These are phyloP conservation scores for Chloranthus sessilifolius DNA, from an alignment of 164 flowering plant genomes.

Conservation along the genomic window DNA sequence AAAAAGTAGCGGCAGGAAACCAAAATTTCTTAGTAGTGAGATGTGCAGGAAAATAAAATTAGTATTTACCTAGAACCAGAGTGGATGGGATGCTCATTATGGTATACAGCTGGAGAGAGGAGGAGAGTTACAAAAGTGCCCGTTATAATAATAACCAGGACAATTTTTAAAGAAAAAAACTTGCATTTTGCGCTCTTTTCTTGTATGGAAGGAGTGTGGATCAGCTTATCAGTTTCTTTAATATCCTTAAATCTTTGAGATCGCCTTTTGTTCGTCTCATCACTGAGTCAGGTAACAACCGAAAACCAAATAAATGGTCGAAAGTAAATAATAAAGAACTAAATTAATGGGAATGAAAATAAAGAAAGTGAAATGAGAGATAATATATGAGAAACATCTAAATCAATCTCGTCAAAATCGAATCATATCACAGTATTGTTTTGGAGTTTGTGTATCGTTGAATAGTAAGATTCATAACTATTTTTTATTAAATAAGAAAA, in stretches of 20 bases:
- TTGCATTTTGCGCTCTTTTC: constrained; percentile 51
- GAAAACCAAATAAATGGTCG: background rate
- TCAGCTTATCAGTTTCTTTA: constrained; percentile 47
- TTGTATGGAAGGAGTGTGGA: constrained; percentile 27
- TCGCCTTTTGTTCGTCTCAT: constrained; percentile 41
- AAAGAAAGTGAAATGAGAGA: too few species aligned
- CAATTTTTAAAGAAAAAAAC: constrained; percentile 39
- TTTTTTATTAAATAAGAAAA: too few species aligned
- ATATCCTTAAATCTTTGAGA: constrained; percentile 33
- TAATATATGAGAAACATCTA: too few species aligned
- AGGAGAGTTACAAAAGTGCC: constrained; percentile 52
- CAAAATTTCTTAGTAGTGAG: too few species aligned
- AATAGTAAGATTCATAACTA: too few species aligned
- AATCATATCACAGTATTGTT: too few species aligned
- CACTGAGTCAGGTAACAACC: constrained; percentile 29
- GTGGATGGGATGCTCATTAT: constrained; percentile 29
- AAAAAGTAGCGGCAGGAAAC: too few species aligned
- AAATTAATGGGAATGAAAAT: background rate
- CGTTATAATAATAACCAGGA: constrained; percentile 40
- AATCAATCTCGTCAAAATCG: too few species aligned
- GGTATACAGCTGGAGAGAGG: constrained; percentile 45
- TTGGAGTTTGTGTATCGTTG: too few species aligned
- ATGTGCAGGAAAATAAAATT: background rate
- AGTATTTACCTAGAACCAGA: constrained; percentile 38
- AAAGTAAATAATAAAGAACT: background rate